Base-by-base conservation (phyloP, 2,329 filamentous ascomycete genomes). In the Colletotrichum eremochloae region DNA sequence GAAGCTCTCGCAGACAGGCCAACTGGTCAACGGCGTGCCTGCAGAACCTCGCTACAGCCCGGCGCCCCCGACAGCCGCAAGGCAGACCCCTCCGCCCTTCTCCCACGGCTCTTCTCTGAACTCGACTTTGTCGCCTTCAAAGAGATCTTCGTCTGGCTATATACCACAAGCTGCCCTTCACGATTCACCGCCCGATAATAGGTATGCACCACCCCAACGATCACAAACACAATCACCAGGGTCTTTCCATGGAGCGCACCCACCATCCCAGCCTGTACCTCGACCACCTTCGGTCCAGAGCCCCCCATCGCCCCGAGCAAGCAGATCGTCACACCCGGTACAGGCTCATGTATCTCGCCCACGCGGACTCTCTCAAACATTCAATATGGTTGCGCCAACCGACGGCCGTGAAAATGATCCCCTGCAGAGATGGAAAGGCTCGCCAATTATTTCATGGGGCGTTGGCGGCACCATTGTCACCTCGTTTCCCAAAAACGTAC, bases 391-490 rank as follows among this genome's bases (percentile, higher is more conserved):
- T 48, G 83, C 87, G 11, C 91, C 91, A 1, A 91, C 87, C 1
- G 90, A 93, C 79, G 91, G 91, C 1, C 88, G 89, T 29, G 89
- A 93, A 77, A 83, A 90, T 24, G 96, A 99, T 82, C 90, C 92
- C 2, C 84, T 99, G 8, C 89, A 97, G 79, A 88, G 96, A 75
- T 99, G 96, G 96, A 95, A 93, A 82, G 97, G 97, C 3, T 89
- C 90, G 15, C 96, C 97, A 0, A 88, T 97, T 15, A 92, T 98
- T 77, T 89, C 89, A 1, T 99, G 97, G 92, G 95, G 94, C 3
- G 91, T 97, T 61, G 95, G 95, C 29, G 96, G 96, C 15, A 89
- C 90, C 1, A 84, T 98, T 14, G 87, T 97, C 3, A 95, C 93
- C 1, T 94, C 92, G 55, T 98, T 98, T 78, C 96, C 97, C 0